Evolutionary conservation across 768 basidiomycete species (phyloP), one percentile per base, ranked within the genome.

Genomic region (Auriscalpium microsporum): DNA sequence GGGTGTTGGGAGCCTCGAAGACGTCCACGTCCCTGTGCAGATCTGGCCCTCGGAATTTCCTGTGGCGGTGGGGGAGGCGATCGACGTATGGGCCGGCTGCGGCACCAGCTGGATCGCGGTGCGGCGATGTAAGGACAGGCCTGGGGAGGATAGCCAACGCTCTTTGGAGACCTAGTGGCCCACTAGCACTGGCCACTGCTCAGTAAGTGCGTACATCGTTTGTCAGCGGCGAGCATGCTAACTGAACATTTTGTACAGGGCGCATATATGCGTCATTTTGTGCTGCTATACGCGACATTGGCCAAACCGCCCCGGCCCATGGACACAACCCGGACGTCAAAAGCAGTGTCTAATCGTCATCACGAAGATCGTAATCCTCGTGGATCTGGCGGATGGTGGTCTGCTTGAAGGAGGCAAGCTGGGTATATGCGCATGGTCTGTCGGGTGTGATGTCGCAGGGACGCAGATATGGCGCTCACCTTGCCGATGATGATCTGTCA

Each of bases 341-440:
- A 28, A 28, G 2, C 28, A 28, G 28, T 28, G 17, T 48, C 50
- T 53, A 87, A 59, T 89, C 87, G 6, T 76, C 74, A 54, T 75
- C 75, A 16, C 74, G 73, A 44, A 92, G 74, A 5, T 77, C 86
- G 60, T 83, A 78, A 38, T 91, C 87, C 49, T 80, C 74, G 63
- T 91, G 88, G 17, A 90, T 78, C 66, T 89, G 81, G 50, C 82
- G 74, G 46, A 92, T 75, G 0, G 90, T 91, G 3, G 78, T 82
- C 59, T 83, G 79, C 56, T 79, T 82, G 57, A 84, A 71, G 5
- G 77, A 67, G 4, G 90, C 90, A n/a, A 92, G 78, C 90, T 91
- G 59, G 10, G 44, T 28, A 54, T 38, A 60, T 48, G 47, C 54
- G 60, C 56, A 34, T 64, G 36, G 17, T 37, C n/a, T n/a, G 50